Conservation (phyloP, 768 basidiomycete species). For the Phanerodontia chrysosporium region DNA sequence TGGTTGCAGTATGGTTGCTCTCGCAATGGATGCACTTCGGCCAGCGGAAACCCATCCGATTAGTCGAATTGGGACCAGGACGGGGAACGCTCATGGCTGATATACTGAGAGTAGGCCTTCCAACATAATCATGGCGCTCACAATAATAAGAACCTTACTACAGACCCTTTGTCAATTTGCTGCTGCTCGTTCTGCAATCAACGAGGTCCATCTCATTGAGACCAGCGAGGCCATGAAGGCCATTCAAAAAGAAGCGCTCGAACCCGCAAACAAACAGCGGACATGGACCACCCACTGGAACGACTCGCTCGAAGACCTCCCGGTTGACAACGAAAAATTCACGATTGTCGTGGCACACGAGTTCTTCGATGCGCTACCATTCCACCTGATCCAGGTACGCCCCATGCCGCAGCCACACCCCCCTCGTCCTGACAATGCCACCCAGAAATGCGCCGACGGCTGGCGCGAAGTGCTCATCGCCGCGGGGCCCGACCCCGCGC, state of each 20-base stretch:
- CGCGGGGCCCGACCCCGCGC: constrained; percentile 36
- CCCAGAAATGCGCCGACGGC: constrained; percentile 69
- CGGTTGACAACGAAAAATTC: constrained; percentile 45
- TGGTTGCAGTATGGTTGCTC: constrained; percentile 83
- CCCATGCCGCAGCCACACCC: not conserved
- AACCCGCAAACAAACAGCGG: constrained; percentile 20
- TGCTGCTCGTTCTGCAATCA: constrained; percentile 28
- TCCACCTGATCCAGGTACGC: constrained; percentile 81
- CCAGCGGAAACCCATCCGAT: constrained; percentile 45
- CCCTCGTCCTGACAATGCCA: not conserved
- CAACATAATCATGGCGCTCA: not conserved
- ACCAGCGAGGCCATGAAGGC: constrained; percentile 65
- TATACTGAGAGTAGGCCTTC: constrained; percentile 66
- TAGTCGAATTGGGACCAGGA: constrained; percentile 93
- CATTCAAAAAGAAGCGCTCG: constrained; percentile 55
- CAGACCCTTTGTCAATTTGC: constrained; percentile 54
- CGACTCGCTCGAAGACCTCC: constrained; percentile 65
- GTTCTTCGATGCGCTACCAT: constrained; percentile 95
- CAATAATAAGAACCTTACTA: not conserved
- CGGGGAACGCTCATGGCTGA: constrained; percentile 90
- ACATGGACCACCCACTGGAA: constrained; percentile 62
- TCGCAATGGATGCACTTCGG: constrained; percentile 66
- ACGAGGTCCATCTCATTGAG: constrained; percentile 74
- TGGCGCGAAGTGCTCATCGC: constrained; percentile 86
- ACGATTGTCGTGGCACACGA: constrained; percentile 93